phyloP scores from a whole-genome alignment of 2,329 filamentous ascomycete species.

The Cryphonectria carpinicola region DNA sequence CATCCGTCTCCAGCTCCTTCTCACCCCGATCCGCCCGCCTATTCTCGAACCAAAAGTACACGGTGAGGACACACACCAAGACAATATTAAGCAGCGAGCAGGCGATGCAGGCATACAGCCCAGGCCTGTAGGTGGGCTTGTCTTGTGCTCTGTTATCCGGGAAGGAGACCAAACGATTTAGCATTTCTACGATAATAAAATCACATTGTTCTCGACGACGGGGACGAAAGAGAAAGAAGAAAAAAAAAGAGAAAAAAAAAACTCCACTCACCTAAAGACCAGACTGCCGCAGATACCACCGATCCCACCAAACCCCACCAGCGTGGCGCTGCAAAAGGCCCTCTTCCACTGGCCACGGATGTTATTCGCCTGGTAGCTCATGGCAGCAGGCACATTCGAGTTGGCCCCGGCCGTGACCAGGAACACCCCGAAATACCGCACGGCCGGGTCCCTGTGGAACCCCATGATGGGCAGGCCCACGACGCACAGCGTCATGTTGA shows the following conservation, averaged over 20 bases:
- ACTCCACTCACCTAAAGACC: conserved; percentile 66
- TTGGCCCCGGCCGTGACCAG: conserved; percentile 77
- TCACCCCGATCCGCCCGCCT: conserved; percentile 57
- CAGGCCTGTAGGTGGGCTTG: conserved; percentile 56
- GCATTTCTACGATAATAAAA: background rate
- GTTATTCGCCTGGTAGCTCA: conserved; percentile 87
- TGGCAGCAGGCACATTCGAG: conserved; percentile 73
- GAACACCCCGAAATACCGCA: conserved; percentile 77
- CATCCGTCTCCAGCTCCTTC: conserved; percentile 53
- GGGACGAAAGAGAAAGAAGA: too few relatives aligned
- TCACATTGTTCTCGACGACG: too few relatives aligned
- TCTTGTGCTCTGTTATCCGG: conserved; percentile 45
- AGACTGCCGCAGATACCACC: conserved; percentile 77
- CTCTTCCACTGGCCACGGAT: conserved; percentile 89
- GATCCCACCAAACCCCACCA: conserved; percentile 77
- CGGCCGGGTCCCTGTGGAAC: conserved; percentile 58
- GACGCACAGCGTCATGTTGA: conserved; percentile 68
- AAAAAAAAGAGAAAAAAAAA: too few relatives aligned
- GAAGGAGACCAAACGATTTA: background rate
- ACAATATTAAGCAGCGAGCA: conserved; percentile 51
- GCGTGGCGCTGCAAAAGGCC: conserved; percentile 74
- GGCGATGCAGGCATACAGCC: conserved; percentile 59
- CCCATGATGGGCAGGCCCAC: conserved; percentile 76
- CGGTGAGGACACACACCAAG: conserved; percentile 46
- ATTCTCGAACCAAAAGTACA: conserved; percentile 51